phyloP scores from a whole-genome alignment of 495 filamentous ascomycete species.

The Xylaria curta region DNA sequence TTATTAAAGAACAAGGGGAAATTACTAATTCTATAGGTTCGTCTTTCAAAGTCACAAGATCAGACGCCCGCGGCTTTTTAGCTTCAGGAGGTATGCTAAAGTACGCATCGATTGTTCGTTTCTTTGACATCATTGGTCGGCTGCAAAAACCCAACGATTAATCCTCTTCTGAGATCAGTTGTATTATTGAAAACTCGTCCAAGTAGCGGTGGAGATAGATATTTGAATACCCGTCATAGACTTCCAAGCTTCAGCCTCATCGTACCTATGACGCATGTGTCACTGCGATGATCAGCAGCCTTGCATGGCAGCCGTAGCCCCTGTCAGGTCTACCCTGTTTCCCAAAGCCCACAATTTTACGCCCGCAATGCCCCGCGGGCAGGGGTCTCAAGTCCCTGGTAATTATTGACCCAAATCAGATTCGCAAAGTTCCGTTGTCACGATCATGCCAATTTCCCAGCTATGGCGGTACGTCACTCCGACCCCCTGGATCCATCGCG shows the following conservation, averaged over 20 bases:
- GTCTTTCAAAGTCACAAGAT: slow-evolving; percentile 15
- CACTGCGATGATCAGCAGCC: slow-evolving; percentile 20
- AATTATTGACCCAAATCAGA: slow-evolving; percentile 10
- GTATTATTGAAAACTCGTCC: not conserved
- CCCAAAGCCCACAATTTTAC: not conserved
- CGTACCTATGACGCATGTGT: slow-evolving; percentile 26
- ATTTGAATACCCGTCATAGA: not conserved
- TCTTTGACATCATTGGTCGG: slow-evolving; percentile 44
- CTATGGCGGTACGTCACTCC: slow-evolving; percentile 24
- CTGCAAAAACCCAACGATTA: too few relatives aligned
- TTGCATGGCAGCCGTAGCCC: slow-evolving; percentile 22
- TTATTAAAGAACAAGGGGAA: too few relatives aligned
- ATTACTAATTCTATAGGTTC: not conserved
- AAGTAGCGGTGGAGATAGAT: not conserved
- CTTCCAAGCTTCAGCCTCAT: slow-evolving; percentile 25
- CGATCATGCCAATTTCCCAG: slow-evolving; percentile 14
- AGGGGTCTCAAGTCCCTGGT: slow-evolving; percentile 1
- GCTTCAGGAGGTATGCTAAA: slow-evolving; percentile 50
- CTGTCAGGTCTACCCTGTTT: not conserved
- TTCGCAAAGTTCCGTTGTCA: slow-evolving; percentile 12
- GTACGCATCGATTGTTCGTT: slow-evolving; percentile 59
- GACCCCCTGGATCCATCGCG: not conserved
- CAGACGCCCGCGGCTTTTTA: slow-evolving; percentile 42
- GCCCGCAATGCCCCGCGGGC: not conserved
- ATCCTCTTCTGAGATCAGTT: not conserved